Evolutionary conservation across 2,329 filamentous ascomycete genomes (phyloP), one percentile per base, ranked within the genome.

Genomic region (Monilinia vaccinii-corymbosi): DNA sequence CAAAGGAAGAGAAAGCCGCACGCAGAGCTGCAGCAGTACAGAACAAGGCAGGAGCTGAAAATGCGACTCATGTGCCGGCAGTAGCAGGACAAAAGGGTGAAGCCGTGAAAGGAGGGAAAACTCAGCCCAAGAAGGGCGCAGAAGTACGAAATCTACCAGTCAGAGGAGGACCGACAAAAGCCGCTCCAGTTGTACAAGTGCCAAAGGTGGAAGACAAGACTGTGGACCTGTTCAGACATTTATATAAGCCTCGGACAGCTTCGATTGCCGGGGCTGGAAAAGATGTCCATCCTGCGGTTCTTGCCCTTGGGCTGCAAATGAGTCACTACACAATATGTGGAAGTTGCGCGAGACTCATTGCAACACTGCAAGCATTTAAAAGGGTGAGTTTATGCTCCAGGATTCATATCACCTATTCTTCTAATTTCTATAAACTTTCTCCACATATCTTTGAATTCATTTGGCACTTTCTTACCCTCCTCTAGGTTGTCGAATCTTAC

Each of bases 1-100:
- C 88, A 63, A 93, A 96, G 73, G 92, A 90, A 36, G 93, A 97
- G 73, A 97, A 97, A 77, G 88, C 89, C 56, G 91, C 91, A 50
- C 81, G 90, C 63, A 82, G 93, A 76, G 90, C 88, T 52, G 85
- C 85, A 70, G 83, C 80, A 69, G 90, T 87, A 71, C 77, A 78
- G 34, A 77, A 79, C 60, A 71, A 73, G 63, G 71, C 75, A 66
- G 68, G 71, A 61, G 70, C 74, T 68, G 71, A 75, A 68, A 61
- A 68, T 70, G 47, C 66, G 68, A 58, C 66, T 58, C 49, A 65
- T 46, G 53, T 65, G 50, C 45, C 63, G 38, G 60, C 56, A 13
- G 31, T 53, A 36, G 44, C 40, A 57, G 62, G 60, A 36, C 66
- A 66, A 32, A 68, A 66, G 59, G 4, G 55, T 21, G 71, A 62